These are phyloP conservation scores for Pseudogymnoascus sp. DNA, from an alignment of 2,329 filamentous ascomycete species.

Conservation along the genomic window DNA sequence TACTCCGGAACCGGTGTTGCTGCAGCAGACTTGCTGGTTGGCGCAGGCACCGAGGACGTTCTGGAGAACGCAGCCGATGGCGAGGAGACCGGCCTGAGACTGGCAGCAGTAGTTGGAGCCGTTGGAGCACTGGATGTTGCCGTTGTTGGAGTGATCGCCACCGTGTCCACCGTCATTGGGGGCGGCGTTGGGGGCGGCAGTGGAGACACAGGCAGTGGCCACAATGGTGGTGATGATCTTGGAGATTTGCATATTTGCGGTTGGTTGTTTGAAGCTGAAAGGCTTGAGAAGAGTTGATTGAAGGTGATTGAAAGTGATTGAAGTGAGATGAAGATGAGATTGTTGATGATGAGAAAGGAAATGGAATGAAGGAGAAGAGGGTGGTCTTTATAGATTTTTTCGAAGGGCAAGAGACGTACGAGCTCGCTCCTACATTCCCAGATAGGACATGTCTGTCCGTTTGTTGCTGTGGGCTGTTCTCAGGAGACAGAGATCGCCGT, in stretches of 20 bases:
- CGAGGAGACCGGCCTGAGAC: neutral
- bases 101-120: neutral
- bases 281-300: neutral
- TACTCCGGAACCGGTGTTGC: neutral
- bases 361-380: neutral
- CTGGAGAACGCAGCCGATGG: neutral
- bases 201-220: neutral
- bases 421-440: neutral
- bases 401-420: neutral
- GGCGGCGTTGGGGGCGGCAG: neutral
- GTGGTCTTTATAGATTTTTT: conserved; percentile 9
- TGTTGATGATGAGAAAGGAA: neutral
- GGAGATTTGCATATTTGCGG: conserved; percentile 10
- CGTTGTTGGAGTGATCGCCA: neutral
- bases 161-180: neutral
- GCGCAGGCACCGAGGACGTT: neutral
- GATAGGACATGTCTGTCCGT: neutral
- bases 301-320: conserved; percentile 8
- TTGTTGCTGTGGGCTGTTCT: neutral
- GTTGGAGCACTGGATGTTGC: neutral
- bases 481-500: neutral
- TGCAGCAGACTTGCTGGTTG: neutral
- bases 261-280: conserved; percentile 1
- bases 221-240: conserved; percentile 8
- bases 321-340: conserved; percentile 1